Percentiles rank a stretch among this genome's conserved stretches.
Evolutionary conservation across 192 early-diverging fungal species (phyloP).

Genomic region (Linnemannia exigua): DNA sequence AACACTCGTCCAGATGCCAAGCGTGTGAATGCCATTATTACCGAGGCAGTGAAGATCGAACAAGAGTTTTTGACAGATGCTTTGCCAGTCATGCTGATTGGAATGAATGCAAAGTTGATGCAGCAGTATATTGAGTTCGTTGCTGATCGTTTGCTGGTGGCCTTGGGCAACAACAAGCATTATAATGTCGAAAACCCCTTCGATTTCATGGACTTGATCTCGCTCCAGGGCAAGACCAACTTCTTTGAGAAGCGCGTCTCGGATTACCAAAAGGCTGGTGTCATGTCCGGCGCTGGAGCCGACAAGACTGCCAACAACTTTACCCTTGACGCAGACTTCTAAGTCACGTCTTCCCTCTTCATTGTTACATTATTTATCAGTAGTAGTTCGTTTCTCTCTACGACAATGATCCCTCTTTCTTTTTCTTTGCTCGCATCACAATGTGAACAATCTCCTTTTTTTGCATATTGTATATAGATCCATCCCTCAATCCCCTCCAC

Average conservation of each 20-base stretch:
- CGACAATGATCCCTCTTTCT: too few relatives aligned
- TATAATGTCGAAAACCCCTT: slow-evolving; percentile 92
- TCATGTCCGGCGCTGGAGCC: slow-evolving; percentile 70
- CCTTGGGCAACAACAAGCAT: slow-evolving; percentile 86
- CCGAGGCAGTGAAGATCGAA: slow-evolving; percentile 92
- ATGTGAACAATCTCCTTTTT: background rate
- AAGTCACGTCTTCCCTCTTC: slow-evolving; percentile 21
- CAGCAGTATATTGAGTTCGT: slow-evolving; percentile 98
- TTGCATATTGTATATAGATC: background rate
- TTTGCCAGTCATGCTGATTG: slow-evolving; percentile 90
- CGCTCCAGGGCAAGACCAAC: slow-evolving; percentile 97
- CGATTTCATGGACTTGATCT: slow-evolving; percentile 99
- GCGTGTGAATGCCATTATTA: slow-evolving; percentile 76
- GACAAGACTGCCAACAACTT: slow-evolving; percentile 75
- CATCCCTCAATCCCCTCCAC: background rate
- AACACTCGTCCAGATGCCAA: slow-evolving; percentile 77
- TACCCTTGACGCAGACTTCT: slow-evolving; percentile 85
- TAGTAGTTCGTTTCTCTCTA: background rate
- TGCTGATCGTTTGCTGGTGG: slow-evolving; percentile 91
- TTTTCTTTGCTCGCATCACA: background rate
- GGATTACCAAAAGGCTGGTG: slow-evolving; percentile 94
- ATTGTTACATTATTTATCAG: background rate
- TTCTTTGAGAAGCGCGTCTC: slow-evolving; percentile 98
- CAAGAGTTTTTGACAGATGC: slow-evolving; percentile 95
- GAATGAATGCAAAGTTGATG: slow-evolving; percentile 96